Percentiles rank a stretch among this genome's conserved stretches.
phyloP scores from a whole-genome alignment of 345 rosid genomes.

The Durio zibethinus region DNA sequence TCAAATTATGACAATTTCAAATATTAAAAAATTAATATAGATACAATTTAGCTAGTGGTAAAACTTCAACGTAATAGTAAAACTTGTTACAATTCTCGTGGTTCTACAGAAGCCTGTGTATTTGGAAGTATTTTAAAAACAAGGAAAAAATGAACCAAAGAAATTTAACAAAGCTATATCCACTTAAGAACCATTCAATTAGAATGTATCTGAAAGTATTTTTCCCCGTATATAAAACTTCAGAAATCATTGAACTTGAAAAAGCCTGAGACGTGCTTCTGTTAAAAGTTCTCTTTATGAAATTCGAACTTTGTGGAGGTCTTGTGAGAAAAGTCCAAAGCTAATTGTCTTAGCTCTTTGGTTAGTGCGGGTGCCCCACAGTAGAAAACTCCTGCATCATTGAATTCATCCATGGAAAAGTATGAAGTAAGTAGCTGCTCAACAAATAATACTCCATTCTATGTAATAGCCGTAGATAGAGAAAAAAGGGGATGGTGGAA shows the following conservation, averaged over 20 bases:
- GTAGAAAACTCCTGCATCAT: constrained; percentile 79
- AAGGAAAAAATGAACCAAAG: neutral
- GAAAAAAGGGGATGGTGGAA: constrained; percentile 2
- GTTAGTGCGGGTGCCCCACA: constrained; percentile 76
- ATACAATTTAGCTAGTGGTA: neutral
- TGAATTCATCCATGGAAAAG: neutral
- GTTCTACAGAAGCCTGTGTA: too few relatives aligned
- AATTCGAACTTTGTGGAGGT: constrained; percentile 88
- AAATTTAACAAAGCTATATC: neutral
- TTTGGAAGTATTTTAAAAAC: neutral
- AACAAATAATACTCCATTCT: too few relatives aligned
- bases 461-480: neutral
- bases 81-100: neutral
- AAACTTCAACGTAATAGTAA: neutral
- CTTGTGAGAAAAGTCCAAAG: constrained; percentile 71
- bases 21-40: too few relatives aligned
- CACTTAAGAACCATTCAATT: neutral
- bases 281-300: constrained; percentile 81
- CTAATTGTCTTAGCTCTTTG: constrained; percentile 60
- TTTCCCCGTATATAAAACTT: neutral
- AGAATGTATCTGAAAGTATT: neutral
- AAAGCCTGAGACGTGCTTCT: neutral
- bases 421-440: too few relatives aligned
- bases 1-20: too few relatives aligned
- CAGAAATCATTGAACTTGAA: neutral